These are phyloP conservation scores for Withania somnifera DNA, from an alignment of 305 asterid genomes.

Conservation along the genomic window DNA sequence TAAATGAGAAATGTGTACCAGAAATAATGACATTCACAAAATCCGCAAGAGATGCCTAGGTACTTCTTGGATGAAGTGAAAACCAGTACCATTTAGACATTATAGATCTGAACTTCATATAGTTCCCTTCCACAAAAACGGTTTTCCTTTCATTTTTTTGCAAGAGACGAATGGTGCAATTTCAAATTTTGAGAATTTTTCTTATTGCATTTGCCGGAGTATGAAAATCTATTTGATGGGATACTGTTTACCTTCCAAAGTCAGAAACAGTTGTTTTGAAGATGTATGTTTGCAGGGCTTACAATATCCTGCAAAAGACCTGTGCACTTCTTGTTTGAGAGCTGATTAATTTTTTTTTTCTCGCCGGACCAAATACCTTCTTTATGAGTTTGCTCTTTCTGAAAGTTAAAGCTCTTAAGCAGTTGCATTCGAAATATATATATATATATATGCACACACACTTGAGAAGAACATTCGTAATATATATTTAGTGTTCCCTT, in stretches of 20 bases:
- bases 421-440: background rate
- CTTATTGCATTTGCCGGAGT: background rate
- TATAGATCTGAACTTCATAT: background rate
- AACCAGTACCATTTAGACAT: background rate
- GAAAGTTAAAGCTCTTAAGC: background rate
- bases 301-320: background rate
- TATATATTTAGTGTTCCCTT: background rate
- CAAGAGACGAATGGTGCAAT: background rate
- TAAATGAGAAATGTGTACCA: background rate
- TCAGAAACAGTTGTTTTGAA: background rate
- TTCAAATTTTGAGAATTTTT: background rate
- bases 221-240: background rate
- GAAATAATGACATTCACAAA: background rate
- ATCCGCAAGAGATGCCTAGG: background rate
- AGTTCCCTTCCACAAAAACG: background rate
- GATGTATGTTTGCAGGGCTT: background rate
- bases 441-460: too few species aligned
- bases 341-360: background rate
- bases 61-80: background rate
- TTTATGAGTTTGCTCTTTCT: background rate
- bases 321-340: background rate
- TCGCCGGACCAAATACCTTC: background rate
- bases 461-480: too few species aligned
- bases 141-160: background rate
- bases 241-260: background rate